A percentile compares a stretch with the other conserved stretches of the same genome.
These are phyloP conservation scores for Mycothermus thermophilus DNA, from an alignment of 495 filamentous ascomycete species.

Conservation along the genomic window DNA sequence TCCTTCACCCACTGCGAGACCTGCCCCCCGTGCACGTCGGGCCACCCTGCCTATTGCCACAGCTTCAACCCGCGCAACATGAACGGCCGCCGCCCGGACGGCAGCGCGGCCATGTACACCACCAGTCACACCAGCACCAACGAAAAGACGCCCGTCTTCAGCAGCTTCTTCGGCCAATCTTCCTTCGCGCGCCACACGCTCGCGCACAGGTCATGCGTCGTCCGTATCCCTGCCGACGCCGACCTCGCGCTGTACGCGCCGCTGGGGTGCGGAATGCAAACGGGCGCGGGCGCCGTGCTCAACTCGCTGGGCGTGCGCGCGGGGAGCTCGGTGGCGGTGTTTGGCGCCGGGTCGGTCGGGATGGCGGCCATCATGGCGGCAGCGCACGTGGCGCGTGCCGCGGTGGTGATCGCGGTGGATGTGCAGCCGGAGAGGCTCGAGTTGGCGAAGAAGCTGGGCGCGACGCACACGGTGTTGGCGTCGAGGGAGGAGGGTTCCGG, in stretches of 20 bases:
- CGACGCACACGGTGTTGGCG: slow-evolving; percentile 34
- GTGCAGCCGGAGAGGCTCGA: slow-evolving; percentile 42
- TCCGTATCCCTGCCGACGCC: slow-evolving; percentile 14
- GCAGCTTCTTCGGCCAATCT: slow-evolving; percentile 40
- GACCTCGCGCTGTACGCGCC: slow-evolving; percentile 27
- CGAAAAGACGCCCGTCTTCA: slow-evolving; percentile 42
- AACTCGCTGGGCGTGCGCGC: slow-evolving; percentile 30
- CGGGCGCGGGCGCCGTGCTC: slow-evolving; percentile 31
- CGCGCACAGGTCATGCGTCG: slow-evolving; percentile 16
- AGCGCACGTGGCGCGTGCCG: slow-evolving; percentile 5
- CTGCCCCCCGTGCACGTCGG: slow-evolving; percentile 47
- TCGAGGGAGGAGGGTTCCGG: too few species aligned
- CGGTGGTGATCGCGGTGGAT: slow-evolving; percentile 49
- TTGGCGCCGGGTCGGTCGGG: slow-evolving; percentile 61
- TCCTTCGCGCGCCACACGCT: slow-evolving; percentile 32
- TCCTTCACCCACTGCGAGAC: slow-evolving; percentile 28
- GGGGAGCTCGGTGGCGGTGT: slow-evolving; percentile 51
- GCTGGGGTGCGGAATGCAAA: slow-evolving; percentile 36
- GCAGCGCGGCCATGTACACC: slow-evolving; percentile 6
- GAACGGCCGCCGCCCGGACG: slow-evolving; percentile 15
- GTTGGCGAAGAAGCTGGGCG: slow-evolving; percentile 46
- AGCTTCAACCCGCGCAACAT: slow-evolving; percentile 29
- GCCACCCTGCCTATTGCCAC: slow-evolving; percentile 47
- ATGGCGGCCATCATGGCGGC: slow-evolving; percentile 45
- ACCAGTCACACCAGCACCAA: slow-evolving; percentile 28